Evolutionary conservation across 768 basidiomycete genomes (phyloP).

Genomic region (Leccinum obscurum): DNA sequence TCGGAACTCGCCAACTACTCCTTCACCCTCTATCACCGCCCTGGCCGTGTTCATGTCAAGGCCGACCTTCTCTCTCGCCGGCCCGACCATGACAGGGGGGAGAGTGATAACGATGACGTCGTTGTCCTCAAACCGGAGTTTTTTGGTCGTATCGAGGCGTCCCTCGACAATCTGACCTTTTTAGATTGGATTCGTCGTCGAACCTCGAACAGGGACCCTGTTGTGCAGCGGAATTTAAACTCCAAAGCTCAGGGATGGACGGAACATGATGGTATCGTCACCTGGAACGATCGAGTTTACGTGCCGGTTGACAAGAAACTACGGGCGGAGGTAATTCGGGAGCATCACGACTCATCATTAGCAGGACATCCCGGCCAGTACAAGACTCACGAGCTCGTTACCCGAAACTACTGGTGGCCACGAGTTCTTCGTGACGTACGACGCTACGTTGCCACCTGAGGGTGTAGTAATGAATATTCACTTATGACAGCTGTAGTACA

Average conservation of each 20-base stretch:
- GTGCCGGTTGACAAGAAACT: no score
- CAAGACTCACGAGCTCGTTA: constrained; percentile 25
- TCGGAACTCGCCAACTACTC: constrained; percentile 28
- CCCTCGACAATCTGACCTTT: no score
- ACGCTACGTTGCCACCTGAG: constrained; percentile 26
- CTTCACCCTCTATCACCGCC: no score
- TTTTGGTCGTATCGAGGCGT: no score
- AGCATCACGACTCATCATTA: constrained; percentile 25
- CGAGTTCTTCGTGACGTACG: constrained; percentile 16
- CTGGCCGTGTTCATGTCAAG: constrained; percentile 23
- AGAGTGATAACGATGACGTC: constrained; percentile 24
- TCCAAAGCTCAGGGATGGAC: neutral
- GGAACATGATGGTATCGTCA: neutral
- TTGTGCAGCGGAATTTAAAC: neutral
- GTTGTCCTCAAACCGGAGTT: neutral
- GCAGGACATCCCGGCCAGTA: neutral
- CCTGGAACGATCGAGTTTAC: neutral
- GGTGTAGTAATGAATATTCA: no score
- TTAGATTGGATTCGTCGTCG: no score
- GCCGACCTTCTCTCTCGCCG: constrained; percentile 31
- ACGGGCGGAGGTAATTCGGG: constrained; percentile 4
- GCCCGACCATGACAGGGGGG: constrained; percentile 19
- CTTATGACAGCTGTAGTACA: no score
- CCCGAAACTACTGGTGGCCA: constrained; percentile 33
- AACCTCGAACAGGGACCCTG: no score